These are phyloP conservation scores for Arthrobotrys musiformis DNA, from an alignment of 2,329 filamentous ascomycete species.

Conservation along the genomic window DNA sequence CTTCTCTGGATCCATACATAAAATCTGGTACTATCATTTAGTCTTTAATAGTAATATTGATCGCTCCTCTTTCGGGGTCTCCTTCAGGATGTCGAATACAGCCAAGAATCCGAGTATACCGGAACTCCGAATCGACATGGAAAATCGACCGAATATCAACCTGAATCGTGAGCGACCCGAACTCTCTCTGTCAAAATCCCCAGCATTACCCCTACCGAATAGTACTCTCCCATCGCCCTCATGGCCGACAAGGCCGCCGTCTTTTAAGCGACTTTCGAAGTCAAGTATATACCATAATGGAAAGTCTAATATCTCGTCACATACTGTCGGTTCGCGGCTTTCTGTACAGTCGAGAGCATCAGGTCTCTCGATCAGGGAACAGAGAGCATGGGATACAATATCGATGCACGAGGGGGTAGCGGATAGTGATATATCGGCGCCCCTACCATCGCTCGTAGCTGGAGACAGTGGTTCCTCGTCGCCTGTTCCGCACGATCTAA, in stretches of 20 bases:
- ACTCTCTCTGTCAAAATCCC: constrained; percentile 24
- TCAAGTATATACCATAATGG: constrained; percentile 1
- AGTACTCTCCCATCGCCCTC: constrained; percentile 2
- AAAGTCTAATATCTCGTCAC: constrained; percentile 13
- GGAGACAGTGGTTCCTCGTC: constrained; percentile 39
- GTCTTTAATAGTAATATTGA: background rate
- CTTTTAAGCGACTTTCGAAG: background rate
- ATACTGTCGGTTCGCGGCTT: background rate
- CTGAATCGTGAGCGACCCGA: constrained; percentile 2
- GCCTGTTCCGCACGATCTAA: constrained; percentile 13
- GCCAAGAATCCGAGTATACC: background rate
- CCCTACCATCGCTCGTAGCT: constrained; percentile 4
- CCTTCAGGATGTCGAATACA: constrained; percentile 14
- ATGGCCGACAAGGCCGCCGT: background rate
- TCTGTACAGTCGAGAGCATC: constrained; percentile 24
- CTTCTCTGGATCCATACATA: background rate
- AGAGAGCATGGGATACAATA: constrained; percentile 53
- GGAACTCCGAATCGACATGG: background rate
- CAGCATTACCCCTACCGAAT: background rate
- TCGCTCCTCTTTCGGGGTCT: no score
- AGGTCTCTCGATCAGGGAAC: constrained; percentile 22
- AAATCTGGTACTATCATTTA: background rate
- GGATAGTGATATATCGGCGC: constrained; percentile 16
- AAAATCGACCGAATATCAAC: constrained; percentile 7
- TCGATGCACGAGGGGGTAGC: constrained; percentile 40